phyloP scores from a whole-genome alignment of 2,329 filamentous ascomycete genomes.

The Colletotrichum sp. region DNA sequence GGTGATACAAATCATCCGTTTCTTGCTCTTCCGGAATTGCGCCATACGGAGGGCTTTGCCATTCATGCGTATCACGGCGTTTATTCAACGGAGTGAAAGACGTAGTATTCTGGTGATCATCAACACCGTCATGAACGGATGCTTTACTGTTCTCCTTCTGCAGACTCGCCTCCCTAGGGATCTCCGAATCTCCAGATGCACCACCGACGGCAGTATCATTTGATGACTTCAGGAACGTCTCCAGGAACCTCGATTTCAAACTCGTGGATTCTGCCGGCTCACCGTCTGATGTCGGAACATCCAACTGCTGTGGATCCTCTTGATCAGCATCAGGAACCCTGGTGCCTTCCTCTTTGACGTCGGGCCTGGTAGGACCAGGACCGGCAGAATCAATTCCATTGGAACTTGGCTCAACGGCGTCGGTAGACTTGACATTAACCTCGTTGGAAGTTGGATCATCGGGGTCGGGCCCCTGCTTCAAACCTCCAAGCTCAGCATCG shows the following conservation, averaged over 20 bases:
- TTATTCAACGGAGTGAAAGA: constrained; percentile 37
- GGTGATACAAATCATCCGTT: constrained; percentile 26
- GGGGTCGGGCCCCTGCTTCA: neutral
- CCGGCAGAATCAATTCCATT: neutral
- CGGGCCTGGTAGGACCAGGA: neutral
- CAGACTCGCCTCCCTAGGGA: no score
- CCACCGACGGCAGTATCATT: neutral
- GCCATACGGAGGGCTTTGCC: constrained; percentile 28
- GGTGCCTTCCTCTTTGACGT: neutral
- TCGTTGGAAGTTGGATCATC: neutral
- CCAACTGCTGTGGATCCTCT: neutral
- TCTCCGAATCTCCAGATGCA: neutral
- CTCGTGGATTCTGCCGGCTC: neutral
- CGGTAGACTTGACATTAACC: neutral
- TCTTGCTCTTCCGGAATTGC: neutral
- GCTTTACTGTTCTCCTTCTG: neutral
- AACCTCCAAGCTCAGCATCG: neutral
- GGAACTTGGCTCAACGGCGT: neutral
- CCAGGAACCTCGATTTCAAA: neutral
- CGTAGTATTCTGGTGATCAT: constrained; percentile 23
- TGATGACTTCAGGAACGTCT: neutral
- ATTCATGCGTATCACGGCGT: constrained; percentile 35
- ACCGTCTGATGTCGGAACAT: neutral
- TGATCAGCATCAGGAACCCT: neutral
- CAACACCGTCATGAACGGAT: neutral